Percentiles rank a stretch among this genome's conserved stretches.
These are phyloP conservation scores for Boechera stricta DNA, from an alignment of 345 rosid genomes.

Conservation along the genomic window DNA sequence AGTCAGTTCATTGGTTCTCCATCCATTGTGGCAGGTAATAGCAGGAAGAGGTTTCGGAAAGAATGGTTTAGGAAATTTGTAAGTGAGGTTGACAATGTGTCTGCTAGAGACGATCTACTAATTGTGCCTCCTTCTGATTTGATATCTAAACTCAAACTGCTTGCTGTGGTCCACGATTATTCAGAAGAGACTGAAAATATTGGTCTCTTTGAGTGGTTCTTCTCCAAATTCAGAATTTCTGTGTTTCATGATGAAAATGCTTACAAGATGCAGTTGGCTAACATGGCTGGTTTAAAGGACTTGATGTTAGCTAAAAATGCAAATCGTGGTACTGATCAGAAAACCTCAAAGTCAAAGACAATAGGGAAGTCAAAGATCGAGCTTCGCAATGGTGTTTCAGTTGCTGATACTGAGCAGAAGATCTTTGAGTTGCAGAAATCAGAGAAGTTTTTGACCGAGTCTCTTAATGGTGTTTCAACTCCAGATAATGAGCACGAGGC, in stretches of 20 bases:
- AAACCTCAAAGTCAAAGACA: constrained; percentile 48
- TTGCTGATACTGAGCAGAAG: constrained; percentile 42
- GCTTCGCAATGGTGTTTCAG: constrained; percentile 52
- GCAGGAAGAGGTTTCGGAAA: constrained; percentile 63
- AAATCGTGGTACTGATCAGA: constrained; percentile 37
- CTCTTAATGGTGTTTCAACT: constrained; percentile 52
- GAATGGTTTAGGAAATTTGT: constrained; percentile 59
- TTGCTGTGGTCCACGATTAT: constrained; percentile 60
- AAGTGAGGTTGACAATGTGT: constrained; percentile 47
- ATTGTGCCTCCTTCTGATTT: constrained; percentile 58
- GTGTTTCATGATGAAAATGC: constrained; percentile 65
- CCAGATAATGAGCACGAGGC: constrained; percentile 38
- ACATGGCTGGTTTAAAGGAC: constrained; percentile 53
- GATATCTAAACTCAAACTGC: constrained; percentile 58
- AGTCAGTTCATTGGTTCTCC: constrained; percentile 56
- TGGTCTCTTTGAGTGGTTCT: constrained; percentile 68
- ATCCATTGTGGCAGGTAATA: constrained; percentile 53
- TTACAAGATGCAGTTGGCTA: constrained; percentile 64
- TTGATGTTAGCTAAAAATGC: constrained; percentile 26
- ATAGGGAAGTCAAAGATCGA: constrained; percentile 44
- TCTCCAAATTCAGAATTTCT: constrained; percentile 80
- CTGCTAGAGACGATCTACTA: constrained; percentile 51
- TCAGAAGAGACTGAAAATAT: constrained; percentile 53
- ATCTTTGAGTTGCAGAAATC: constrained; percentile 19
- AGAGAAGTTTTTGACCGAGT: constrained; percentile 18